Base-by-base conservation (phyloP, 495 filamentous ascomycete genomes). In the Hypoxylon crocopeplum region DNA sequence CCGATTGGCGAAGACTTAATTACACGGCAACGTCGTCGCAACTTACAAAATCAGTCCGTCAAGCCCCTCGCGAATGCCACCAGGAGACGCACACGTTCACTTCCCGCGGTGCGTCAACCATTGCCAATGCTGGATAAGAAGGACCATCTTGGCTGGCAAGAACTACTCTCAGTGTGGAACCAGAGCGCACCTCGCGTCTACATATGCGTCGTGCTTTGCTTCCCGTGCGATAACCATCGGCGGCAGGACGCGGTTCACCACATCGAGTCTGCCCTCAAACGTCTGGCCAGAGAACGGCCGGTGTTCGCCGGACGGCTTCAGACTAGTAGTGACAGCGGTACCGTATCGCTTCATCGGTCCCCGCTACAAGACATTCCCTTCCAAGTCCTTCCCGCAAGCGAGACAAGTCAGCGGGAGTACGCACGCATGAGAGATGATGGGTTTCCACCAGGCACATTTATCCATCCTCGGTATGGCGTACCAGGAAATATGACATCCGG, bases 271-370 rank as follows among this genome's bases (percentile, higher is more conserved):
- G 50, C 64, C 13, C 59, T 74, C 11, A 48, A 49, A 15, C 61
- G 59, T 8, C 56, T 74, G 7, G 68, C 62, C 1, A 22, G 51
- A 17, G 39, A 64, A 32, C 54, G 68, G 3, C 72, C 70, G 7
- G 64, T 72, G 16, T 74, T 74, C 38, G 72, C 70, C 19, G 72
- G 70, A 11, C 53, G 59, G 25, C 66, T 74, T 25, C 57, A 68
- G 25, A 59, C 67, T 39, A 60, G 48, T 11, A 56, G 46, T n/a
- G 48, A 57, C 20, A 47, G 45, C 25, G 69, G 69, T 20, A 62
- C 45, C 37, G 62, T 70, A 38, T 56, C 55, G 25, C 58, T 70
- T 37, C 61, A 48, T 24, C 61, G 56, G 21, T 72, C 67, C 42
- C 58, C 64, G 30, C 27, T 20, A 13, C 62, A 64, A 24, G 59